Conservation (phyloP, 2,329 filamentous ascomycete genomes). For the Hymenoscyphus albidus region DNA sequence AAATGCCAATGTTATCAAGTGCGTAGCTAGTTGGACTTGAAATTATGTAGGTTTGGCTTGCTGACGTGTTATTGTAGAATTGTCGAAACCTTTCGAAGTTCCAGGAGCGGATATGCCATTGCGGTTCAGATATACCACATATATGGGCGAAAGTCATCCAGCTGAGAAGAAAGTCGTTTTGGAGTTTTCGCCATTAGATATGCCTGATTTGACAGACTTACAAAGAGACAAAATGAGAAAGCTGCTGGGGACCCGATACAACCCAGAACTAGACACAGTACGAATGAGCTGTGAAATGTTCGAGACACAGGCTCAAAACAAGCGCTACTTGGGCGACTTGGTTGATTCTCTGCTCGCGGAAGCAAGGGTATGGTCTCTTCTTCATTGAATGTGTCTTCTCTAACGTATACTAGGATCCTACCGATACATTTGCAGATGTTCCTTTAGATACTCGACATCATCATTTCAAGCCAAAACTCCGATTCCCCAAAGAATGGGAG, state of each 20-base stretch:
- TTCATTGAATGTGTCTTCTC: not conserved
- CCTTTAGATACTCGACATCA: conserved; percentile 87
- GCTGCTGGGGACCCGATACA: conserved; percentile 79
- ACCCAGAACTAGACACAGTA: conserved; percentile 74
- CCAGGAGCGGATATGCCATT: conserved; percentile 67
- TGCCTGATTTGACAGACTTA: conserved; percentile 59
- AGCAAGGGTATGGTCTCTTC: conserved; percentile 55
- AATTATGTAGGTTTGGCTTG: conserved; percentile 7
- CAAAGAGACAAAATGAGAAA: conserved; percentile 83
- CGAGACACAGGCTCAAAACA: conserved; percentile 90
- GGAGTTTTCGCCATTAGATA: conserved; percentile 74
- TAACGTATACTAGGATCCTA: conserved; percentile 52
- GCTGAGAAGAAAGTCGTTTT: conserved; percentile 92
- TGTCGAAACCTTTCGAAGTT: conserved; percentile 74
- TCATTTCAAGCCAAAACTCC: conserved; percentile 60
- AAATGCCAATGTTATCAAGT: conserved; percentile 89
- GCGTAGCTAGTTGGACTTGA: conserved; percentile 40
- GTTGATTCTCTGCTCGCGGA: conserved; percentile 69
- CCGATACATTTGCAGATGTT: conserved; percentile 81
- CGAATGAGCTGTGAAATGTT: conserved; percentile 91
- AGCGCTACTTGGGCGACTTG: conserved; percentile 82
- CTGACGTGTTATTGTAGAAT: conserved; percentile 50
- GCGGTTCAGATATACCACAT: conserved; percentile 94
- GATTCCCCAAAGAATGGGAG: conserved; percentile 80
- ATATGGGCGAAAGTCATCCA: conserved; percentile 91